These are phyloP conservation scores for Thielaviopsis musarum DNA, from an alignment of 2,329 filamentous ascomycete species.

Conservation along the genomic window DNA sequence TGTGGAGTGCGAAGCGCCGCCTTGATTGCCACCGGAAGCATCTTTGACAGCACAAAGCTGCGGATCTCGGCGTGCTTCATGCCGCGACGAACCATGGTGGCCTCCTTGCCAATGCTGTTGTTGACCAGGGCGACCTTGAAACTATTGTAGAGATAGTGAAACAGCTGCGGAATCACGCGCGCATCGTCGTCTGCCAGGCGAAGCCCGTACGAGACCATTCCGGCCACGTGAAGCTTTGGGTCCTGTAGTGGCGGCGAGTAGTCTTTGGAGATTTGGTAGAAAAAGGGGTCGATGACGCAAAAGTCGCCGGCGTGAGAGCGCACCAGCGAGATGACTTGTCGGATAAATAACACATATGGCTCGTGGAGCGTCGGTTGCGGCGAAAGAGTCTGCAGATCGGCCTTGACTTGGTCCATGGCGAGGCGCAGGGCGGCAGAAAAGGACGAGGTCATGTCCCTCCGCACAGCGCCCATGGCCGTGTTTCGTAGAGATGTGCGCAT, in stretches of 20 bases:
- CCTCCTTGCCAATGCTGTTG: slow-evolving; percentile 30
- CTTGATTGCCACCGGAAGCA: slow-evolving; percentile 36
- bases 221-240: slow-evolving; percentile 37
- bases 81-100: slow-evolving; percentile 28
- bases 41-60: slow-evolving; percentile 31
- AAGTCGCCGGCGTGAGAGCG: slow-evolving; percentile 36
- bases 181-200: slow-evolving; percentile 35
- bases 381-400: slow-evolving; percentile 27
- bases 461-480: slow-evolving; percentile 20
- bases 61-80: slow-evolving; percentile 28
- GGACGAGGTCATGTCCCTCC: slow-evolving; percentile 23
- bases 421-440: slow-evolving; percentile 27
- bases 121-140: slow-evolving; percentile 37
- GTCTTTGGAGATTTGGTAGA: slow-evolving; percentile 37
- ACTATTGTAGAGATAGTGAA: slow-evolving; percentile 40
- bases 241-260: slow-evolving; percentile 39
- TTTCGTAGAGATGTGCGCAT: slow-evolving; percentile 33
- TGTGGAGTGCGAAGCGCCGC: slow-evolving; percentile 20
- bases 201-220: slow-evolving; percentile 38
- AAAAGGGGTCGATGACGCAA: slow-evolving; percentile 37
- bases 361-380: slow-evolving; percentile 24
- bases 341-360: slow-evolving; percentile 33
- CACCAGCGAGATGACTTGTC: slow-evolving; percentile 34
- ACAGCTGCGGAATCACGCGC: slow-evolving; percentile 31
- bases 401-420: slow-evolving; percentile 37